phyloP scores from a whole-genome alignment of 805 yeast species.

The Zygosaccharomyces rouxii region DNA sequence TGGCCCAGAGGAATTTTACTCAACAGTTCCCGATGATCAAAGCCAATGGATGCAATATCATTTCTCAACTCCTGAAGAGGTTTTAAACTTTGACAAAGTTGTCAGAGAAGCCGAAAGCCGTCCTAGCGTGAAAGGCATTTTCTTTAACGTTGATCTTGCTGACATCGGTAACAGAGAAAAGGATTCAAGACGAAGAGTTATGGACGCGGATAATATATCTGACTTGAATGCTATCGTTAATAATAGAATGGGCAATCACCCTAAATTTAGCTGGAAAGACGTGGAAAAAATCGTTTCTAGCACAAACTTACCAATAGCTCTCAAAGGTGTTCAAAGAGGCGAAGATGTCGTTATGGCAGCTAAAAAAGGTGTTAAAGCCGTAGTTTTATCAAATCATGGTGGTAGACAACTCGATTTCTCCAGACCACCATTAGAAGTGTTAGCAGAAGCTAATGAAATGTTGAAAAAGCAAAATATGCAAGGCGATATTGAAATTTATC shows the following conservation, averaged over 20 bases:
- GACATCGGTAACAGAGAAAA: slow-evolving; percentile 51
- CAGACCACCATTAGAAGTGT: slow-evolving; percentile 56
- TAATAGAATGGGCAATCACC: slow-evolving; percentile 14
- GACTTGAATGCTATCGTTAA: slow-evolving; percentile 6
- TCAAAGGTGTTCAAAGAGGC: slow-evolving; percentile 63
- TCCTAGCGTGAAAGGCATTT: slow-evolving; percentile 43
- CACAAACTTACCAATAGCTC: slow-evolving; percentile 45
- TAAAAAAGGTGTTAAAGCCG: slow-evolving; percentile 56
- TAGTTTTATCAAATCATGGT: slow-evolving; percentile 69
- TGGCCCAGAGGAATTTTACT: slow-evolving; percentile 40
- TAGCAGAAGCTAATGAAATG: slow-evolving; percentile 49
- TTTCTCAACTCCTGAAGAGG: slow-evolving; percentile 40
- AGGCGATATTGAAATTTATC: slow-evolving; percentile 54
- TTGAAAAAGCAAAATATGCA: slow-evolving; percentile 41
- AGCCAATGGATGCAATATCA: slow-evolving; percentile 49
- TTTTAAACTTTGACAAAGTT: slow-evolving; percentile 18
- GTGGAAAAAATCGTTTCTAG: slow-evolving; percentile 27
- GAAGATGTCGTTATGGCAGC: slow-evolving; percentile 62
- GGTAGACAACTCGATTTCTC: slow-evolving; percentile 67
- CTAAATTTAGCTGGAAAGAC: slow-evolving; percentile 36
- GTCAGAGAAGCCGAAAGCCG: slow-evolving; percentile 39
- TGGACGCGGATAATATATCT: slow-evolving; percentile 18
- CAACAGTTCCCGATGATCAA: slow-evolving; percentile 33
- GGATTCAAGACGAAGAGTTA: slow-evolving; percentile 37
- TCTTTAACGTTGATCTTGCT: slow-evolving; percentile 55